Evolutionary conservation across 768 basidiomycete genomes (phyloP), one percentile per base, ranked within the genome.

Genomic region (Mrakia hoshinonis): DNA sequence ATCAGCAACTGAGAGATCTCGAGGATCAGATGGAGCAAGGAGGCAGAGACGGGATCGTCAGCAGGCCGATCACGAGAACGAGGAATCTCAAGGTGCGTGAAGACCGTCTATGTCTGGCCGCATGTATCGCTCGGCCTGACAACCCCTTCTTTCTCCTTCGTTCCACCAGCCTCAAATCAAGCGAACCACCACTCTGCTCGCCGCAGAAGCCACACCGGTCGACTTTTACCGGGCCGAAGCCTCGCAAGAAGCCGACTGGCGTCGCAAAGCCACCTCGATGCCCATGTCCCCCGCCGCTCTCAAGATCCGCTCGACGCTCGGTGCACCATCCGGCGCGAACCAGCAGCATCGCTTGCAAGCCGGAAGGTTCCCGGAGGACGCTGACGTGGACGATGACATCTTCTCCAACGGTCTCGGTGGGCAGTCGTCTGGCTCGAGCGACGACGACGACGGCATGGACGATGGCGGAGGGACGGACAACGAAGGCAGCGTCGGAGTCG

Each of bases 381-480:
- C 58, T 22, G 58, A 61, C 22, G 58, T n/a, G 2, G 58, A 61
- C 36, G 58, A 61, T 20, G 58, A 61, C 20, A 10, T 61, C 58
- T 61, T 61, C 11, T 31, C 58, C 18, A 61, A 61, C 34, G 58
- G 58, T 22, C 7, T 61, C 31, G 58, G 58, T 20, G 58, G 58
- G 9, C 34, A 36, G 7, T 61, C 58, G 1, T 61, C 58, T 6
- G 58, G 58, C 13, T 61, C 58, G 3, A 36, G 31, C 13, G 58
- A 61, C 58, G 58, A 39, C 58, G 58, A 61, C 36, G 58, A 61
- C 58, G 58, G 58, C 15, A 61, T 61, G 58, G 58, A 61, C 58
- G 58, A 61, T 22, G 58, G 58, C 22, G 36, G n/a, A 31, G 58
- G 58, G 22, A 61, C 58, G 34, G 58, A 61, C 20, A 22, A 22